A percentile compares a stretch with the other conserved stretches of the same genome.
These are phyloP conservation scores for Ceratobasidium sp. DNA, from an alignment of 1,284 basidiomycete species.

Conservation along the genomic window DNA sequence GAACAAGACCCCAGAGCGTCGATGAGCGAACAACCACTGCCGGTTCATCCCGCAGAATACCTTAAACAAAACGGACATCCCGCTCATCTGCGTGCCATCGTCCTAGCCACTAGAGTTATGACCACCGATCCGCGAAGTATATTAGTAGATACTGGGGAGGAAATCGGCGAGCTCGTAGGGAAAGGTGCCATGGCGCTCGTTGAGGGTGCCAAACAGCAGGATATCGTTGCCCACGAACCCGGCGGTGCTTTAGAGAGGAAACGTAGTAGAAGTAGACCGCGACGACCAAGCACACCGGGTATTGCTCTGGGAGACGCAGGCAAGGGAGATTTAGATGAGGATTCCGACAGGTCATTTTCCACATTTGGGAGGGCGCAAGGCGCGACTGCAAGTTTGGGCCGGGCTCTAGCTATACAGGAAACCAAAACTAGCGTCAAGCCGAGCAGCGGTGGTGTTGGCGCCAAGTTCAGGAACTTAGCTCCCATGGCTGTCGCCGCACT, in stretches of 20 bases:
- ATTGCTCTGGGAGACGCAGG: not conserved
- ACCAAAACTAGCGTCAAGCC: slow-evolving; percentile 10
- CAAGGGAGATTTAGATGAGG: slow-evolving; percentile 7
- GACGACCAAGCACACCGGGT: slow-evolving; percentile 2
- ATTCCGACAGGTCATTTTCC: not conserved
- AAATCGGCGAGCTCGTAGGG: slow-evolving; percentile 66
- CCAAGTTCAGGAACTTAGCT: slow-evolving; percentile 25
- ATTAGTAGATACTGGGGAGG: slow-evolving; percentile 68
- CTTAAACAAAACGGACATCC: slow-evolving; percentile 61
- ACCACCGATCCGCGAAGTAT: slow-evolving; percentile 79
- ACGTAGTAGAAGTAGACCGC: slow-evolving; percentile 17
- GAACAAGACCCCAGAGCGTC: slow-evolving; percentile 38
- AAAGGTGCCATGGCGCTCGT: slow-evolving; percentile 75
- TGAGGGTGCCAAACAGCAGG: slow-evolving; percentile 71
- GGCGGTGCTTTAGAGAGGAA: not conserved
- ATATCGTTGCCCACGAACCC: slow-evolving; percentile 52
- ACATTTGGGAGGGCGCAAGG: not conserved
- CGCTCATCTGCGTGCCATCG: slow-evolving; percentile 66
- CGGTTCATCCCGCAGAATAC: slow-evolving; percentile 48
- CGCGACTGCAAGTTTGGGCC: slow-evolving; percentile 17
- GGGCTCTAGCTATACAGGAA: slow-evolving; percentile 16
- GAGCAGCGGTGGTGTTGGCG: not conserved
- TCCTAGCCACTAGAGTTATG: slow-evolving; percentile 88
- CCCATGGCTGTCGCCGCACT: slow-evolving; percentile 36
- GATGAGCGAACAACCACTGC: slow-evolving; percentile 19